Percentiles rank a stretch among this genome's conserved stretches.
These are phyloP conservation scores for Coemansia sp. DNA, from an alignment of 192 early-diverging fungal genomes.

Conservation along the genomic window DNA sequence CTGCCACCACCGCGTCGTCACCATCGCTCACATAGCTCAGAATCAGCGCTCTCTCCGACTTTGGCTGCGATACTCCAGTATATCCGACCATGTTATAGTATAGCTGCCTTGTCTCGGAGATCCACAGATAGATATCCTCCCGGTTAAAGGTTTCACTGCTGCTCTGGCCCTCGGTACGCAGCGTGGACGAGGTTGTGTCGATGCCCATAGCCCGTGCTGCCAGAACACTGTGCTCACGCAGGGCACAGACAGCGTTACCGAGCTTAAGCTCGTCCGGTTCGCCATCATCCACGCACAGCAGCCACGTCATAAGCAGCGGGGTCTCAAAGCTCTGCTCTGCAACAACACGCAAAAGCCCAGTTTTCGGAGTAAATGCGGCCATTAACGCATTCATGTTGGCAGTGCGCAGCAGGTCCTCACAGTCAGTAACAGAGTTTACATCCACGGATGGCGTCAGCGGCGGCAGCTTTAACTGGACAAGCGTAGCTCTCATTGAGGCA, in stretches of 20 bases:
- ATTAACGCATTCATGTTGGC: background rate
- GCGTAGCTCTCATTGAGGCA: slow-evolving; percentile 20
- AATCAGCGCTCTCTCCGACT: slow-evolving; percentile 5
- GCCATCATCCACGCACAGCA: slow-evolving; percentile 13
- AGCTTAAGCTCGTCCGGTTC: background rate
- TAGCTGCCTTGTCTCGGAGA: slow-evolving; percentile 15
- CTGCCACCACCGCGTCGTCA: background rate
- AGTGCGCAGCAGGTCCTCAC: background rate
- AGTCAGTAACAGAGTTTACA: background rate
- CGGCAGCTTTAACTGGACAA: slow-evolving; percentile 18
- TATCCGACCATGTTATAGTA: slow-evolving; percentile 41
- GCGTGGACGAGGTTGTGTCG: background rate
- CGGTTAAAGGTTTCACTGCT: background rate
- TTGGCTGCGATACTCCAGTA: slow-evolving; percentile 14
- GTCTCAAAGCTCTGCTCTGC: background rate
- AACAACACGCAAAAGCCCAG: slow-evolving; percentile 9
- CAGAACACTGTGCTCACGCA: slow-evolving; percentile 16
- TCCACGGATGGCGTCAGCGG: background rate
- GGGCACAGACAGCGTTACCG: background rate
- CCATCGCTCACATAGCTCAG: background rate
- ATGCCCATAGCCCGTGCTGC: slow-evolving; percentile 9
- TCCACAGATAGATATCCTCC: background rate
- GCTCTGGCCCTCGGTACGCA: too few species aligned
- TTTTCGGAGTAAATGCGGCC: background rate
- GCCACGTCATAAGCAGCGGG: slow-evolving; percentile 10